Evolutionary conservation across 2,329 filamentous ascomycete genomes (phyloP).

Genomic region (Graphilbum fragrans): DNA sequence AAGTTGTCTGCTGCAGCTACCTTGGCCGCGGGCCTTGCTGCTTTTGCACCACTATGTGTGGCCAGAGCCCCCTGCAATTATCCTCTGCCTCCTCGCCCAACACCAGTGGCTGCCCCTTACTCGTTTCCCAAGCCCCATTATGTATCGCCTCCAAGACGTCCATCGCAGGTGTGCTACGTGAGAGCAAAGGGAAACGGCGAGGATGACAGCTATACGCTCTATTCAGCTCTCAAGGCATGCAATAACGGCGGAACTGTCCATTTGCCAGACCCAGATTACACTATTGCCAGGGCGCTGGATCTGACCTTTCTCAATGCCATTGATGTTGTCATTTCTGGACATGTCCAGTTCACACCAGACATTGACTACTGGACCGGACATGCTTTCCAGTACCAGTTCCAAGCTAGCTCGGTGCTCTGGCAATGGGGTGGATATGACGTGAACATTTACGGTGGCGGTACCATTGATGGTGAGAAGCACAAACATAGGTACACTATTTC

Average conservation of each 20-base stretch:
- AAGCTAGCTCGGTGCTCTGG: conserved; percentile 57
- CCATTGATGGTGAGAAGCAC: neutral
- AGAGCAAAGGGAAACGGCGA: neutral
- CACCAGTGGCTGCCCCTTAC: neutral
- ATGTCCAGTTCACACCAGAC: conserved; percentile 49
- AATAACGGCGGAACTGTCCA: conserved; percentile 50
- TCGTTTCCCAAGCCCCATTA: neutral
- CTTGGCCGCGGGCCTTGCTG: neutral
- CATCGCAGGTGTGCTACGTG: neutral
- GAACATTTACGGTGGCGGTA: conserved; percentile 46
- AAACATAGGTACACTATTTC: conserved; percentile 26
- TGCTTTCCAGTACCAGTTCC: conserved; percentile 48
- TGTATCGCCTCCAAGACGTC: neutral
- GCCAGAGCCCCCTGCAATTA: neutral
- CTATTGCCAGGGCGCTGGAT: conserved; percentile 42
- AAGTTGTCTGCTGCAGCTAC: too few species aligned
- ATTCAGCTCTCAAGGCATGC: conserved; percentile 22
- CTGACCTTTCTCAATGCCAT: conserved; percentile 41
- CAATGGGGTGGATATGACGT: conserved; percentile 54
- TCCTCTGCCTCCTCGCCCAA: neutral
- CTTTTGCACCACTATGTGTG: neutral
- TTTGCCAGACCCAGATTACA: conserved; percentile 38
- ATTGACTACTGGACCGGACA: conserved; percentile 56
- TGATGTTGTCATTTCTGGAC: conserved; percentile 29
- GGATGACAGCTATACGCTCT: neutral